phyloP scores from a whole-genome alignment of 225 moss, liverwort and hornwort species.

The Straminergon stramineum region DNA sequence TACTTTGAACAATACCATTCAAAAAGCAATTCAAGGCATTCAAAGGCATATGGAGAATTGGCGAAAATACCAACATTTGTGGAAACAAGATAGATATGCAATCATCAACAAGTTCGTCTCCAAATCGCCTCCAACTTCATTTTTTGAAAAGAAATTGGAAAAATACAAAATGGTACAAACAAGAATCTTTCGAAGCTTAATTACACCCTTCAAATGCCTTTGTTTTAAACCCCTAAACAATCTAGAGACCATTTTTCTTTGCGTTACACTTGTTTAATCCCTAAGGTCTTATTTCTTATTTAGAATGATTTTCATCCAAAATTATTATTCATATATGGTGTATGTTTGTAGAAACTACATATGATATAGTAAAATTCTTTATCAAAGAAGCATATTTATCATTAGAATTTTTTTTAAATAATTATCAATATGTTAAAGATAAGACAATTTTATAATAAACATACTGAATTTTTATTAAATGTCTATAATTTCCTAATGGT shows the following conservation, averaged over 20 bases:
- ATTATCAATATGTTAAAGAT: not conserved
- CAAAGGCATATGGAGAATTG: constrained; percentile 77
- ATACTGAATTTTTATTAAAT: too few relatives aligned
- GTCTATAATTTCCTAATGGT: too few relatives aligned
- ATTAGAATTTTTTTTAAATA: not conserved
- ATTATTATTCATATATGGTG: rapidly evolving
- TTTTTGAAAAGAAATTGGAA: constrained; percentile 77
- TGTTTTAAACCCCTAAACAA: not conserved
- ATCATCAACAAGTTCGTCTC: constrained; percentile 56
- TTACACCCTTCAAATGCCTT: not conserved
- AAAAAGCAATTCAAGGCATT: constrained; percentile 70
- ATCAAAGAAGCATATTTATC: not conserved
- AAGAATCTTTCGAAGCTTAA: not conserved
- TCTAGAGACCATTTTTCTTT: too few relatives aligned
- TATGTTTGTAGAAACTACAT: not conserved
- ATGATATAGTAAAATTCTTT: not conserved
- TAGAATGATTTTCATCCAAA: not conserved
- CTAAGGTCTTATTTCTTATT: not conserved
- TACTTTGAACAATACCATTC: constrained; percentile 54
- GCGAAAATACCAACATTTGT: constrained; percentile 87
- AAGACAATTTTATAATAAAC: too few relatives aligned
- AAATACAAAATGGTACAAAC: constrained; percentile 57
- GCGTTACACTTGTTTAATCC: not conserved
- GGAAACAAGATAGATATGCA: constrained; percentile 60
- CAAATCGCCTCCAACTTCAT: constrained; percentile 28